phyloP scores from a whole-genome alignment of 2,329 filamentous ascomycete genomes.

The Aspergillus transmontanensis region DNA sequence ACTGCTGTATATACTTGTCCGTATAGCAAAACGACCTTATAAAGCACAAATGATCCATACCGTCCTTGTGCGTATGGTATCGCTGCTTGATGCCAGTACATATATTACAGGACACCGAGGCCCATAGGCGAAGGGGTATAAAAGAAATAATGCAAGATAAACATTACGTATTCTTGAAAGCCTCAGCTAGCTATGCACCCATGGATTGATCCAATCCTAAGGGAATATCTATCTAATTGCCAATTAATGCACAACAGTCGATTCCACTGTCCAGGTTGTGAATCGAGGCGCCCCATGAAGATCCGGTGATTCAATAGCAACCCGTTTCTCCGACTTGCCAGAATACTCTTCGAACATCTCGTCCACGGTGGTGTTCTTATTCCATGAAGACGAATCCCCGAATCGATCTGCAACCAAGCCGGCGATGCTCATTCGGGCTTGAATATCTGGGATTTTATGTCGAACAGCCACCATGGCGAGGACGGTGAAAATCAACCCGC shows the following conservation, averaged over 20 bases:
- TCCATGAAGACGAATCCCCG: not conserved
- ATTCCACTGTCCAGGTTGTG: not conserved
- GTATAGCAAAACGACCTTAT: too few species aligned
- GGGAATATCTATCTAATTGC: not conserved
- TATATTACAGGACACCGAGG: too few species aligned
- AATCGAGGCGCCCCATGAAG: not conserved
- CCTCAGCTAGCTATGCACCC: too few species aligned
- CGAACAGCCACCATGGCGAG: not conserved
- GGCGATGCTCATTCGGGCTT: conserved; percentile 1
- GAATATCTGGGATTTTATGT: not conserved
- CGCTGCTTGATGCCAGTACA: too few species aligned
- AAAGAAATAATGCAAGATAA: too few species aligned
- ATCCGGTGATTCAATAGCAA: not conserved
- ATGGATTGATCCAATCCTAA: not conserved
- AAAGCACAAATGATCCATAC: too few species aligned
- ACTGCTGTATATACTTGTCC: too few species aligned
- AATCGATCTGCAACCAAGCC: conserved; percentile 6
- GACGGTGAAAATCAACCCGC: not conserved
- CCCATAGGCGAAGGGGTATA: too few species aligned
- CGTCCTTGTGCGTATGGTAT: too few species aligned
- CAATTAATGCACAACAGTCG: not conserved
- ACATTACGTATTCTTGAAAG: too few species aligned
- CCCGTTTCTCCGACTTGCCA: not conserved
- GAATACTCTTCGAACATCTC: not conserved
- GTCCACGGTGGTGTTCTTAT: not conserved